These are phyloP conservation scores for Trifolium fragiferum DNA, from an alignment of 306 rosid genomes.

Conservation along the genomic window DNA sequence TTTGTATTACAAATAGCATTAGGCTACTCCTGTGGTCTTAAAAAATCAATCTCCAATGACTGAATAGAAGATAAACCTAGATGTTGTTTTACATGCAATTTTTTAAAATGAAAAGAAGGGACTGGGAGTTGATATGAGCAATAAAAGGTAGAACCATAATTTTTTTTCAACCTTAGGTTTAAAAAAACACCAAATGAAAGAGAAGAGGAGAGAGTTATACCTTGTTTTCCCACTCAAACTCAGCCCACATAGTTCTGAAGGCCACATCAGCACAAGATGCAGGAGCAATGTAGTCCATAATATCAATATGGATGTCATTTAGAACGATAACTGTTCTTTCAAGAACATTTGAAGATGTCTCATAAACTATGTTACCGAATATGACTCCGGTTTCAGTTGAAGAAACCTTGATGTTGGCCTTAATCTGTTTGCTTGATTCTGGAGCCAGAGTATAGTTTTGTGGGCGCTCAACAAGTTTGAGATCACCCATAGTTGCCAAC, in stretches of 20 bases:
- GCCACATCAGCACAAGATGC: slow-evolving; percentile 91
- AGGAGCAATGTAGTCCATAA: slow-evolving; percentile 99
- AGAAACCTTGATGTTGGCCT: slow-evolving; percentile 97
- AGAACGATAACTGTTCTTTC: slow-evolving; percentile 95
- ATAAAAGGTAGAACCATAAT: slow-evolving; percentile 19
- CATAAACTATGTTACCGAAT: slow-evolving; percentile 95
- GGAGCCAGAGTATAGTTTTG: slow-evolving; percentile 98
- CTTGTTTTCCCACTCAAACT: slow-evolving; percentile 99
- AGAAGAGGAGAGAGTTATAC: slow-evolving; percentile 46
- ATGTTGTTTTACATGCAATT: neutral
- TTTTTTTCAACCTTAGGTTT: neutral
- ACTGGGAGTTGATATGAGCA: neutral
- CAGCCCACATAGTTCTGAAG: slow-evolving; percentile 99
- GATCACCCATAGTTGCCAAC: slow-evolving; percentile 99
- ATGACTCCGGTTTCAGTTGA: slow-evolving; percentile 98
- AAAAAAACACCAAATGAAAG: neutral
- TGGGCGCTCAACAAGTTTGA: slow-evolving; percentile 98
- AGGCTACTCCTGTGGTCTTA: slow-evolving; percentile 21
- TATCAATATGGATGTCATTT: slow-evolving; percentile 98
- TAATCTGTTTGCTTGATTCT: slow-evolving; percentile 93
- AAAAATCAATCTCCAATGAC: neutral
- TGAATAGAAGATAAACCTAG: neutral
- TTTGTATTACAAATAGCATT: neutral
- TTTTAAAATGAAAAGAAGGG: neutral
- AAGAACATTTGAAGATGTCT: slow-evolving; percentile 86